Evolutionary conservation across 2,329 filamentous ascomycete species (phyloP).

Genomic region (Paraconiothyrium sp.): DNA sequence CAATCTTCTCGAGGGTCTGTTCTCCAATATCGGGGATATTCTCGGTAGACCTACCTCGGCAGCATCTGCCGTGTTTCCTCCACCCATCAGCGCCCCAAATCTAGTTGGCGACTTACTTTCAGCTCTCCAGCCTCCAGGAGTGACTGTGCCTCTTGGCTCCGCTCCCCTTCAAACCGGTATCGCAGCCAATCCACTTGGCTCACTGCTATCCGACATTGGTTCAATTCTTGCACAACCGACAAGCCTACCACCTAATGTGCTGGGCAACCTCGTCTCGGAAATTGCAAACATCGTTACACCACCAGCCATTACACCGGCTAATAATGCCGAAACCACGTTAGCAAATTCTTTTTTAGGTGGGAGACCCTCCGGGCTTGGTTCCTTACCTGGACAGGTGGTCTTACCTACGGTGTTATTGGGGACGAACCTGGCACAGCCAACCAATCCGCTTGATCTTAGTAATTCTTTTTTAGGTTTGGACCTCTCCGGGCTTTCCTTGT

Average conservation of each 20-base stretch:
- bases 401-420: not conserved
- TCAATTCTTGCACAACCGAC: not conserved
- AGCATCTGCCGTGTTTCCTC: not conserved
- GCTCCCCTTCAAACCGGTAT: not conserved
- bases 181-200: not conserved
- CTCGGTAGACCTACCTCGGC: not conserved
- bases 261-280: not conserved
- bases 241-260: not conserved
- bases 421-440: not conserved
- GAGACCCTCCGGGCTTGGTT: not conserved
- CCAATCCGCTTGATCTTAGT: not conserved
- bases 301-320: not conserved
- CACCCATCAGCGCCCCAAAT: not conserved
- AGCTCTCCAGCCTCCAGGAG: not conserved
- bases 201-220: not conserved
- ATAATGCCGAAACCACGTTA: not conserved
- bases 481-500: not conserved
- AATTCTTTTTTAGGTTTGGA: not conserved
- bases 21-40: not conserved
- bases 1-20: not conserved
- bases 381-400: constrained; percentile 1
- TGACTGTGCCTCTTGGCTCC: not conserved
- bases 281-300: not conserved
- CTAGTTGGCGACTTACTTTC: constrained; percentile 3
- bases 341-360: constrained; percentile 8